Base-by-base conservation (phyloP, 1,284 basidiomycete genomes). In the Puccinia novopanici region DNA sequence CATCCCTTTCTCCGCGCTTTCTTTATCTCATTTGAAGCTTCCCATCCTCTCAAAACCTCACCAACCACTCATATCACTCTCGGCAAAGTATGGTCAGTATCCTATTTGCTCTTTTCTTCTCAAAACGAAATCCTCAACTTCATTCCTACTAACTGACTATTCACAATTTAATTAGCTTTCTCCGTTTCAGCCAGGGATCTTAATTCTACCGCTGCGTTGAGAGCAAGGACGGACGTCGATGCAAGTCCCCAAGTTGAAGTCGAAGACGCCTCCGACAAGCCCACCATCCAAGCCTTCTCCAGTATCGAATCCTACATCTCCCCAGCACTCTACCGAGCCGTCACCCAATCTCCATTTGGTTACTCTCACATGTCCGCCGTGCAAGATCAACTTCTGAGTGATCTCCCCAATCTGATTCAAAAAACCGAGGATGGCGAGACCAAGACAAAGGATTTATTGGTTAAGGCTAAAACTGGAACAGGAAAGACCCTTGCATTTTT, bases 341-440 rank as follows among this genome's bases (percentile, higher is more conserved):
- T 86, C 61, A 84, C 84, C 54, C 81, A 86, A 68, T 87, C 87
- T 52, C 93, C 93, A 0, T 92, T 95, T 88, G 87, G 89, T 30
- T 90, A 94, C 82, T 88, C 86, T 17, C 87, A 88, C 74, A 95
- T 98, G 93, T 92, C 92, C 2, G 86, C 90, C 15, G 95, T 98
- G 0, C 96, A 98, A 86, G 89, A 90, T 27, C 89, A 90, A 73
- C 93, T 98, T 8, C 88, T 95, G 2, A 83, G 84, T 63, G 85
- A 88, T 65, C 87, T 90, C 81, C 89, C 90, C 86, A 82, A 87
- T n/a, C 82, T 90, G 15, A 83, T 85, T 37, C 89, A 90, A 1
- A 88, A 89, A 84, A 83, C 87, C 19, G 65, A 54, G 42, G 37
- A 67, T 57, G 80, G 82, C 87, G 9, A 83, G 85, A 45, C 67